Conservation (phyloP, 192 early-diverging fungal species). For the Diversispora epigaea region DNA sequence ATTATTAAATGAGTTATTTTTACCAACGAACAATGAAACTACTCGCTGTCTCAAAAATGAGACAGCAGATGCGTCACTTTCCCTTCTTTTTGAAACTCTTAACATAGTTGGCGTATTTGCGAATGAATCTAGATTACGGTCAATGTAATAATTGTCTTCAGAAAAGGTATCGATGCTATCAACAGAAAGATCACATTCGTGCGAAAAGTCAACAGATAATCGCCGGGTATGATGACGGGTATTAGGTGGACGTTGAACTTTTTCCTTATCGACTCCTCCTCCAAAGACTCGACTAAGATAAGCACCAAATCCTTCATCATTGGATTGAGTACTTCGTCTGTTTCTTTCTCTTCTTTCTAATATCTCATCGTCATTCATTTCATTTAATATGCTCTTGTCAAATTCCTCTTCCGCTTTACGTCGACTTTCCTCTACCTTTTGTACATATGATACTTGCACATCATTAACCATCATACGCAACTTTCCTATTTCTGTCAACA, state of each 20-base stretch:
- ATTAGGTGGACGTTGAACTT: slow-evolving; percentile 11
- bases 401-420: slow-evolving; percentile 54
- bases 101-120: slow-evolving; percentile 1
- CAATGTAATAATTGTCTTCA: slow-evolving; percentile 28
- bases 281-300: slow-evolving; percentile 34
- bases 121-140: slow-evolving; percentile 27
- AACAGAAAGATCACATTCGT: slow-evolving; percentile 29
- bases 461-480: slow-evolving; percentile 58
- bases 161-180: slow-evolving; percentile 34
- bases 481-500: slow-evolving; percentile 52
- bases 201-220: slow-evolving; percentile 29
- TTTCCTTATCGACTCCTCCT: not conserved
- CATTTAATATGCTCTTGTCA: slow-evolving; percentile 10
- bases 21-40: slow-evolving; percentile 24
- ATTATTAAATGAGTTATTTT: not conserved
- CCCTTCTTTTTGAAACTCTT: slow-evolving; percentile 21
- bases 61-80: slow-evolving; percentile 23
- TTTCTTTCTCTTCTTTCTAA: not conserved
- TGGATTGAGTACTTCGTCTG: slow-evolving; percentile 2
- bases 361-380: slow-evolving; percentile 2
- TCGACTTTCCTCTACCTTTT: slow-evolving; percentile 53
- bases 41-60: slow-evolving; percentile 10
- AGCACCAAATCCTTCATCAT: slow-evolving; percentile 22
- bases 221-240: slow-evolving; percentile 27
- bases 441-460: slow-evolving; percentile 59